phyloP scores from a whole-genome alignment of 768 basidiomycete species.

The Phlebiopsis gigantea region DNA sequence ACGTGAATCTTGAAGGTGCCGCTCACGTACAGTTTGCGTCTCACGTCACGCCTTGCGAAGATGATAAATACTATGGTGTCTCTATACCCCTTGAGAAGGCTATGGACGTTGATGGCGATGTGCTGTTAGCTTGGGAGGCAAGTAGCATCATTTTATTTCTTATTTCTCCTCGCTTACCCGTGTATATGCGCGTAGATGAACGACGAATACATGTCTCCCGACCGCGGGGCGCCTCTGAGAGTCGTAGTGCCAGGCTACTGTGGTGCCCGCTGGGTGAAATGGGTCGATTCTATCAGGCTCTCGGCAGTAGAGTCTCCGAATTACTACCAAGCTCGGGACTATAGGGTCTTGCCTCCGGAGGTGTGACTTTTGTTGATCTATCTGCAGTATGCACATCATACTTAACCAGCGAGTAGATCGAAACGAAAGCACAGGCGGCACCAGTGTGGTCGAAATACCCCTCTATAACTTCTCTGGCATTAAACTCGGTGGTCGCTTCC shows the following conservation, averaged over 20 bases:
- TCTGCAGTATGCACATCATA: not conserved
- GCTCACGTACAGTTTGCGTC: slow-evolving; percentile 58
- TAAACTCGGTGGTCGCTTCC: slow-evolving; percentile 56
- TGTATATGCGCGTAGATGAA: not conserved
- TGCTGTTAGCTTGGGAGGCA: slow-evolving; percentile 61
- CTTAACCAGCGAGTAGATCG: slow-evolving; percentile 4
- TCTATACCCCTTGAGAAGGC: slow-evolving; percentile 55
- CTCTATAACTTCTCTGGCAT: slow-evolving; percentile 51
- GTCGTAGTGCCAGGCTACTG: slow-evolving; percentile 12
- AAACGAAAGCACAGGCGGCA: slow-evolving; percentile 21
- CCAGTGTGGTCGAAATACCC: slow-evolving; percentile 51
- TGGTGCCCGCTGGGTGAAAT: slow-evolving; percentile 14
- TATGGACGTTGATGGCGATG: slow-evolving; percentile 40
- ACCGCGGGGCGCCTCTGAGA: slow-evolving; percentile 9
- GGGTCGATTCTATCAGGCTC: slow-evolving; percentile 9
- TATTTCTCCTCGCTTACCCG: not conserved
- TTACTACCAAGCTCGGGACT: slow-evolving; percentile 14
- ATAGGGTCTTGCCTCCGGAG: slow-evolving; percentile 12
- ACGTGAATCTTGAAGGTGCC: slow-evolving; percentile 24
- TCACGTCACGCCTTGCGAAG: slow-evolving; percentile 53
- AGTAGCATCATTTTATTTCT: not conserved
- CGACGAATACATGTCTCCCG: slow-evolving; percentile 2
- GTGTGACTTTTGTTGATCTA: no score
- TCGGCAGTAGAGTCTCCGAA: slow-evolving; percentile 10
- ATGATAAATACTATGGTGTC: slow-evolving; percentile 57